Evolutionary conservation across 352 stramenopile species (phyloP).

Genomic region (Phytophthora uliginosa): DNA sequence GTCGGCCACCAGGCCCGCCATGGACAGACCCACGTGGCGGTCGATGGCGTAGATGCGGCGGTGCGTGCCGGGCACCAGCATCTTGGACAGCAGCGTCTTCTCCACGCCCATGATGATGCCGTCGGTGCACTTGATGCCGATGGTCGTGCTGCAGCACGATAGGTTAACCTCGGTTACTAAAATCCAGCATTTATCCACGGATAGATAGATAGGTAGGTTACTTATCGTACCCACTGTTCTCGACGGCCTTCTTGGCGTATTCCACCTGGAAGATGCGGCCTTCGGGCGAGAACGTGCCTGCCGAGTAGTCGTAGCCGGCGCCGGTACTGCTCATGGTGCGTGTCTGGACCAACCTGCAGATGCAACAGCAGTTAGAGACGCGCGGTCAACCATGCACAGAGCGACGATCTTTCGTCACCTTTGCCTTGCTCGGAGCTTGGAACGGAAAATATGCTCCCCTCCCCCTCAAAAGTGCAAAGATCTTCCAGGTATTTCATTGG

Average conservation of each 20-base stretch:
- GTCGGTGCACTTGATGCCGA: slow-evolving; percentile 98
- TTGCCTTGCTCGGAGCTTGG: slow-evolving; percentile 20
- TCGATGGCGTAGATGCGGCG: slow-evolving; percentile 92
- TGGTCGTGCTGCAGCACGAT: slow-evolving; percentile 85
- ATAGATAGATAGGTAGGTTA: background rate
- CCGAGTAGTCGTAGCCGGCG: slow-evolving; percentile 90
- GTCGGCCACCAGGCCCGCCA: slow-evolving; percentile 97
- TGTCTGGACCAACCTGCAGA: slow-evolving; percentile 15
- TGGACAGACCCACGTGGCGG: slow-evolving; percentile 93
- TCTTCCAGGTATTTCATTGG: background rate
- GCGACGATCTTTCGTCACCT: slow-evolving; percentile 34
- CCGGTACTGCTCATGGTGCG: slow-evolving; percentile 85
- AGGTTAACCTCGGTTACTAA: background rate
- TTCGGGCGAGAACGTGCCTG: slow-evolving; percentile 97
- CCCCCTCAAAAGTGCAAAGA: slow-evolving; percentile 9
- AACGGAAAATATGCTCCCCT: slow-evolving; percentile 39
- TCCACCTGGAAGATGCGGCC: slow-evolving; percentile 99
- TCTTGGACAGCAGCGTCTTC: slow-evolving; percentile 96
- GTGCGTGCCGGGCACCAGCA: slow-evolving; percentile 93
- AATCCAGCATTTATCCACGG: background rate
- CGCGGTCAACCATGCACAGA: background rate
- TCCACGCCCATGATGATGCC: slow-evolving; percentile 98
- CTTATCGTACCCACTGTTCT: slow-evolving; percentile 91
- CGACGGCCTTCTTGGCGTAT: slow-evolving; percentile 98
- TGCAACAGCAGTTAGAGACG: slow-evolving; percentile 3